Evolutionary conservation across 306 rosid genomes (phyloP), one percentile per base, ranked within the genome.

Genomic region (Abrus precatorius): DNA sequence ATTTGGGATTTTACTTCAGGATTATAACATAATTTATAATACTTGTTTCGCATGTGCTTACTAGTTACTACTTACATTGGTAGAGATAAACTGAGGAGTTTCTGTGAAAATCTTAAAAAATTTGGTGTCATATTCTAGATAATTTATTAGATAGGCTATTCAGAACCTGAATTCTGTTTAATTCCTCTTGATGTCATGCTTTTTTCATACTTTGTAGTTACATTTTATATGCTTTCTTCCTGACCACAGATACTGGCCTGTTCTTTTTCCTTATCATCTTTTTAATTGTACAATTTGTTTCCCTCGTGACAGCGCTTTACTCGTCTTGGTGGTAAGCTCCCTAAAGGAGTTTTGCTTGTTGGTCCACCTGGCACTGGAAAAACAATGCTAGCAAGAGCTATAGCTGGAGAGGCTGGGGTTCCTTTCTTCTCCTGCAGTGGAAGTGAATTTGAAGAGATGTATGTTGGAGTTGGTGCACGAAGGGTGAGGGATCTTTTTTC

Each of bases 351-450:
- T 77, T 86, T 95, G 82, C 99, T 95, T 69, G 93, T 93, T 84
- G 99, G 99, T 61, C 97, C 97, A 20, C 97, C 99, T 60, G 99
- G 99, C 34, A 95, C 97, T 13, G 98, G 98, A 12, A 95, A 93
- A 85, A 95, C 99, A 40, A 93, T 95, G 99, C 60, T 95, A 85
- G 99, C 98, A 44, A 88, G 97, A 88, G 97, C 99, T 48, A 90
- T 95, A 71, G 99, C 99, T 74, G 98, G 98, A 72, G 99, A 95
- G 90, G 98, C 97, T 41, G 97, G 92, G 76, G 98, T 95, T 50
- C 99, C 99, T 32, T 91, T 95, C 97, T 95, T 92, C 75, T 88
- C 97, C 43, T 87, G 94, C 88, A 95, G 97, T 74, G 98, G 99
- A 71, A 90, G 99, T 85, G 99, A 95, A 86, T 95, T 93, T 86